Conservation (phyloP, 768 basidiomycete genomes). For the Cantharellus cinnabarinus region DNA sequence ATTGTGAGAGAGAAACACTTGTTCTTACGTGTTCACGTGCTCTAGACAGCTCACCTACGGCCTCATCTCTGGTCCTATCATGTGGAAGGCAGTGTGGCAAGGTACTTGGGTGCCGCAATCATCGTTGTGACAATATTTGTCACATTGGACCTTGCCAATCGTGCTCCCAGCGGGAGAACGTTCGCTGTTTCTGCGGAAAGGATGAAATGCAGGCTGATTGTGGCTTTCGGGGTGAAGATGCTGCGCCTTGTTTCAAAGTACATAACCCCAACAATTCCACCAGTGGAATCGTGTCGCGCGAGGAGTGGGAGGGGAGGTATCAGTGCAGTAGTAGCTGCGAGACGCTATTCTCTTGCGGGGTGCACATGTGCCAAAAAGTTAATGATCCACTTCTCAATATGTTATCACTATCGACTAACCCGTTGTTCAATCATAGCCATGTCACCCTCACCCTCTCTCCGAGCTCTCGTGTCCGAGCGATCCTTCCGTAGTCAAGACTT, state of each 20-base stretch:
- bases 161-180: conserved; percentile 35
- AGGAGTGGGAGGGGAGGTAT: conserved; percentile 45
- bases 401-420: conserved; percentile 5
- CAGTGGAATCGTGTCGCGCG: neutral
- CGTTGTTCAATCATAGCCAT: conserved; percentile 15
- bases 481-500: conserved; percentile 43
- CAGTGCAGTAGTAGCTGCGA: conserved; percentile 41
- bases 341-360: conserved; percentile 57
- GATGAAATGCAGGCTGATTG: conserved; percentile 39
- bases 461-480: conserved; percentile 52
- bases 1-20: conserved; percentile 44
- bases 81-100: conserved; percentile 34
- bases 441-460: conserved; percentile 49
- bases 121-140: conserved; percentile 46
- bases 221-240: conserved; percentile 21
- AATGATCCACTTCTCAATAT: neutral
- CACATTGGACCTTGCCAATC: conserved; percentile 56
- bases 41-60: conserved; percentile 11
- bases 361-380: conserved; percentile 47
- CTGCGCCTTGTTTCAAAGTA: conserved; percentile 14
- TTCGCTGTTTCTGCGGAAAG: conserved; percentile 67
- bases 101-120: conserved; percentile 20
- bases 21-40: conserved; percentile 35
- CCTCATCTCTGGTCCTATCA: conserved; percentile 17
- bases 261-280: too few relatives aligned